Base-by-base conservation (phyloP, 345 rosid genomes). In the Populus alba region DNA sequence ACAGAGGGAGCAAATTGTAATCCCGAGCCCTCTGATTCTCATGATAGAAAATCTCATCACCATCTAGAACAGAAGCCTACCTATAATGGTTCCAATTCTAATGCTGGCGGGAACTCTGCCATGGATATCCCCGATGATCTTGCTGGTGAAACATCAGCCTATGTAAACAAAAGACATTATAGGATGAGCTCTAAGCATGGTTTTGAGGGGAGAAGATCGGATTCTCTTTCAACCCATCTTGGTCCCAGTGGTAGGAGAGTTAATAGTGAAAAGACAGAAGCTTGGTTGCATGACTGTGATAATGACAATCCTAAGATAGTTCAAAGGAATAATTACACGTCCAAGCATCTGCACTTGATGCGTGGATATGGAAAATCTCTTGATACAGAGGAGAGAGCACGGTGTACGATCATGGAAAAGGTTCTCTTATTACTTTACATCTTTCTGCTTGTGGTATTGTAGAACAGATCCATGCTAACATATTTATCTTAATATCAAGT, bases 191-290 rank as follows among this genome's bases (percentile, higher is more conserved):
- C 88, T 81, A 87, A 85, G 81, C 84, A 76, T 79, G 78, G 65
- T 72, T 74, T 77, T 77, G 95, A 87, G 82, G 87, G 82, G 72
- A 82, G 81, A 71, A 79, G 85, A 85, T 77, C 81, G 67, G 85
- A 88, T 82, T 65, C 79, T 81, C 70, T 74, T 73, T 78, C 85
- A 73, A 83, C 79, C 31, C 79, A 76, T 82, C 87, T 77, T 81
- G 81, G 27, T 22, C 70, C 47, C 27, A 68, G 68, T 81, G 83
- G 86, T 72, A 77, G 73, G 75, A 86, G 75, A 77, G 68, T 45
- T 57, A 51, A 77, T 35, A 82, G 55, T 72, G 87, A 83, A 77
- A 84, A 83, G 68, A 68, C 73, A 67, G 86, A 76, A 71, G 72
- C 77, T 53, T 69, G 73, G 75, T 80, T 77, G 71, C 86, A 79